Percentiles rank a stretch among this genome's conserved stretches.
These are phyloP conservation scores for Anthracocystis walkeri DNA, from an alignment of 1,284 basidiomycete genomes.

Conservation along the genomic window DNA sequence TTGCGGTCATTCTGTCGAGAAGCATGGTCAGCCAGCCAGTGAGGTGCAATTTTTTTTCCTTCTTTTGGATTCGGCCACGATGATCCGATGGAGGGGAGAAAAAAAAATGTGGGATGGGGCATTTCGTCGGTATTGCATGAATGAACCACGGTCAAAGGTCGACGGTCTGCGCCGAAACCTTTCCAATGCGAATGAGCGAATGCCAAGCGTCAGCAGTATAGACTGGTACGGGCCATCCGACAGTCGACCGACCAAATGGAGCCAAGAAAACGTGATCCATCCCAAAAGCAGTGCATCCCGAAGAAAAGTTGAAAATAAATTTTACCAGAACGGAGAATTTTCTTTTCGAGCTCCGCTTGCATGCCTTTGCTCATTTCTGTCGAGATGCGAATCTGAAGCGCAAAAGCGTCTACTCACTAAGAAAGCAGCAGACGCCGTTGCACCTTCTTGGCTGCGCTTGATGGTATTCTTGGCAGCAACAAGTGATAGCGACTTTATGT, in stretches of 20 bases:
- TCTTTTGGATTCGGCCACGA: neutral
- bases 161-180: too few species aligned
- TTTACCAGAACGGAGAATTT: conserved; percentile 8
- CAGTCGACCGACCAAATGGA: neutral
- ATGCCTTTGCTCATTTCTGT: neutral
- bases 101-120: neutral
- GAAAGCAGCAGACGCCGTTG: neutral
- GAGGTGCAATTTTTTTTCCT: too few species aligned
- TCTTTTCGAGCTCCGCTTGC: conserved; percentile 5
- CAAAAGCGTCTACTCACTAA: neutral
- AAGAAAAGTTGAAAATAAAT: neutral
- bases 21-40: neutral
- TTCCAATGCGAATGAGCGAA: neutral
- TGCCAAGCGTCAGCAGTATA: conserved; percentile 1
- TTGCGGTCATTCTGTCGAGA: too few species aligned
- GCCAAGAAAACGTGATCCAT: neutral
- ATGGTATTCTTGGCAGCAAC: too few species aligned
- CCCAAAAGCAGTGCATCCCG: neutral
- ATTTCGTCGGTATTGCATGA: neutral
- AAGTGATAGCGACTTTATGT: too few species aligned
- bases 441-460: neutral
- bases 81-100: neutral
- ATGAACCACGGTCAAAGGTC: too few species aligned
- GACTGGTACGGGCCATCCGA: too few species aligned
- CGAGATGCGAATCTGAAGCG: neutral